Conservation (phyloP, 805 yeast species). For the Scheffersomyces stipitis region DNA sequence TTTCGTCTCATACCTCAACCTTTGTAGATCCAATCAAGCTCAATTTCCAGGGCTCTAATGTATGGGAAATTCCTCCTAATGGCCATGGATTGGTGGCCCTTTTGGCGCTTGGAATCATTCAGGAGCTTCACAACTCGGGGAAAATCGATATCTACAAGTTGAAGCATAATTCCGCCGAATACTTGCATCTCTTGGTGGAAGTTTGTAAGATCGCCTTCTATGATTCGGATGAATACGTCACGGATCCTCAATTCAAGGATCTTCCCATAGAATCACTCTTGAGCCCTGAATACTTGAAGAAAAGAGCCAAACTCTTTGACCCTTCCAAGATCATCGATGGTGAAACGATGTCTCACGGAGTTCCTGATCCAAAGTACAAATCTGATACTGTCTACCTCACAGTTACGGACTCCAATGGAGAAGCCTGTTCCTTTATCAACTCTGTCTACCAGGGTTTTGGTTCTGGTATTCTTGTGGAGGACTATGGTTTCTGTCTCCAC, state of each 20-base stretch:
- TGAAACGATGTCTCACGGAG: constrained; percentile 44
- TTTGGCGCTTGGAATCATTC: constrained; percentile 65
- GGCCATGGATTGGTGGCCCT: constrained; percentile 81
- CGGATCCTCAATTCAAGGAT: constrained; percentile 53
- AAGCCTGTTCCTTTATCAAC: constrained; percentile 79
- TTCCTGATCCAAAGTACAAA: constrained; percentile 56
- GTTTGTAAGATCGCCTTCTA: constrained; percentile 69
- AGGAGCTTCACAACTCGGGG: constrained; percentile 49
- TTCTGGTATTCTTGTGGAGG: constrained; percentile 63
- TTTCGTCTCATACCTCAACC: constrained; percentile 56
- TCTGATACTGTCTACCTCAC: constrained; percentile 75
- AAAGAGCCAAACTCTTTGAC: constrained; percentile 49
- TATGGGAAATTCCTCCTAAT: constrained; percentile 86
- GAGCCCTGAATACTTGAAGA: constrained; percentile 46
- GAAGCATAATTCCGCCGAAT: constrained; percentile 68
- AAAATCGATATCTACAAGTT: constrained; percentile 39
- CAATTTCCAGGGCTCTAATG: constrained; percentile 48
- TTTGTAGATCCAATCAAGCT: constrained; percentile 64
- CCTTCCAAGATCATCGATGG: constrained; percentile 41
- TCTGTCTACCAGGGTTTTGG: constrained; percentile 73
- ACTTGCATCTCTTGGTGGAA: constrained; percentile 69
- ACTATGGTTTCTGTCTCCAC: constrained; percentile 67
- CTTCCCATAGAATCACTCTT: constrained; percentile 44
- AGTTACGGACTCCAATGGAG: constrained; percentile 65
- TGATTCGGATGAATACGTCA: constrained; percentile 72